A percentile compares a stretch with the other conserved stretches of the same genome.
phyloP scores from a whole-genome alignment of 495 filamentous ascomycete genomes.

The Lophiostoma macrostomum region DNA sequence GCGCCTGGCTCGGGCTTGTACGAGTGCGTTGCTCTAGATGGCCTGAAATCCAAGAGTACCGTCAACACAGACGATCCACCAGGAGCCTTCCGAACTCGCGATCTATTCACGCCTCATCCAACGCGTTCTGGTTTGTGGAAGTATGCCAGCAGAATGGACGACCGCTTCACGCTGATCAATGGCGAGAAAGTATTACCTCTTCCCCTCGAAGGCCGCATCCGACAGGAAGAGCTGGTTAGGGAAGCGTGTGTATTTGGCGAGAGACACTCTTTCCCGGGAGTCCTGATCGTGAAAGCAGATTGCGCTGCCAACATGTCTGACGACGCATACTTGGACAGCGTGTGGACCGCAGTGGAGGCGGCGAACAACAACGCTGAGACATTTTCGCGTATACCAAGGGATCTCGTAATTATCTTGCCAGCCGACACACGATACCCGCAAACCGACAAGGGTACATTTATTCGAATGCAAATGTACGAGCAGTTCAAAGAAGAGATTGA shows the following conservation, averaged over 20 bases:
- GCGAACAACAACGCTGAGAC: conserved; percentile 24
- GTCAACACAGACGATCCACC: conserved; percentile 44
- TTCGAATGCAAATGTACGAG: conserved; percentile 31
- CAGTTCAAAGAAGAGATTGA: conserved; percentile 31
- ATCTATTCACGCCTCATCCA: conserved; percentile 63
- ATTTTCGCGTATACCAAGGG: conserved; percentile 22
- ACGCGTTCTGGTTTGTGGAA: conserved; percentile 60
- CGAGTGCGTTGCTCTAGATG: conserved; percentile 51
- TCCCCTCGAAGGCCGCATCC: conserved; percentile 57
- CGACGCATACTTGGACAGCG: conserved; percentile 23
- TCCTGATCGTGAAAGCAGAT: conserved; percentile 33
- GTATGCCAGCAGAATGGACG: conserved; percentile 60
- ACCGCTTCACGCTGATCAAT: conserved; percentile 60
- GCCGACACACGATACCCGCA: conserved; percentile 15
- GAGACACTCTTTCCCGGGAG: conserved; percentile 34
- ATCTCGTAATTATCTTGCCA: conserved; percentile 24
- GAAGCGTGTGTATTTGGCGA: conserved; percentile 59
- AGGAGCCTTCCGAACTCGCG: conserved; percentile 55
- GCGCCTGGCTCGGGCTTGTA: conserved; percentile 32
- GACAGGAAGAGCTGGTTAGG: conserved; percentile 48
- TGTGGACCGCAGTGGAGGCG: conserved; percentile 27
- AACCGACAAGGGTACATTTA: conserved; percentile 37
- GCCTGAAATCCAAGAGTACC: conserved; percentile 51
- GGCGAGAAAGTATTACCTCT: conserved; percentile 71
- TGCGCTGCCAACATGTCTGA: conserved; percentile 13